These are phyloP conservation scores for Zymoseptoria passerinii DNA, from an alignment of 2,329 filamentous ascomycete genomes.

Conservation along the genomic window DNA sequence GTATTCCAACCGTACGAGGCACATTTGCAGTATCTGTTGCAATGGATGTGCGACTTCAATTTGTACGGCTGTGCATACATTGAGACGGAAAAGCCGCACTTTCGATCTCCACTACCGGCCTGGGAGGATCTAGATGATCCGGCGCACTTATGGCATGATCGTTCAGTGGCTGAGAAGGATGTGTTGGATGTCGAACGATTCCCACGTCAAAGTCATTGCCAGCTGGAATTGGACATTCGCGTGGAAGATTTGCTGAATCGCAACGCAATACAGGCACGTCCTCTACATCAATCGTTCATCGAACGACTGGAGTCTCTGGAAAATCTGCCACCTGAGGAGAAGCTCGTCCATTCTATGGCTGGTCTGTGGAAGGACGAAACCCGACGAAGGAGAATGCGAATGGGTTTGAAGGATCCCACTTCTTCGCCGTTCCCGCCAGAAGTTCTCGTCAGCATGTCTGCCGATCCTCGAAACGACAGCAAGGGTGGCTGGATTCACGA, in stretches of 20 bases:
- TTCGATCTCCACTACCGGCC: slow-evolving; percentile 67
- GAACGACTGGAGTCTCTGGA: slow-evolving; percentile 51
- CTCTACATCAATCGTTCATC: slow-evolving; percentile 77
- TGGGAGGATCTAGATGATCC: slow-evolving; percentile 54
- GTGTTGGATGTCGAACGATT: slow-evolving; percentile 57
- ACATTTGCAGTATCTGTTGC: slow-evolving; percentile 82
- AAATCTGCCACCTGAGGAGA: slow-evolving; percentile 59
- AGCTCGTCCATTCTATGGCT: slow-evolving; percentile 88
- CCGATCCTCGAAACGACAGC: slow-evolving; percentile 62
- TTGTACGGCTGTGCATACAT: slow-evolving; percentile 89
- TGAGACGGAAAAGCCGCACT: slow-evolving; percentile 58
- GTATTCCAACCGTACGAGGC: slow-evolving; percentile 88
- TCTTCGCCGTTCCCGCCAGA: slow-evolving; percentile 75
- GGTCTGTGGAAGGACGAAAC: slow-evolving; percentile 88
- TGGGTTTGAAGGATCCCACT: slow-evolving; percentile 55
- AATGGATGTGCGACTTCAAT: slow-evolving; percentile 99
- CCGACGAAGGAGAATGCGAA: slow-evolving; percentile 62
- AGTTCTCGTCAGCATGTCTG: slow-evolving; percentile 80
- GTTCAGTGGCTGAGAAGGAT: slow-evolving; percentile 53
- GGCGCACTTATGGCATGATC: slow-evolving; percentile 70
- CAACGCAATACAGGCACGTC: slow-evolving; percentile 62
- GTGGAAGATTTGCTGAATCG: slow-evolving; percentile 85
- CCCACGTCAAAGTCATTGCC: slow-evolving; percentile 76
- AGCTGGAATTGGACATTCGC: slow-evolving; percentile 81
- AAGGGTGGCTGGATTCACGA: slow-evolving; percentile 90